These are phyloP conservation scores for Stagonosporopsis cucurbitacearum DNA, from an alignment of 2,329 filamentous ascomycete genomes.

Conservation along the genomic window DNA sequence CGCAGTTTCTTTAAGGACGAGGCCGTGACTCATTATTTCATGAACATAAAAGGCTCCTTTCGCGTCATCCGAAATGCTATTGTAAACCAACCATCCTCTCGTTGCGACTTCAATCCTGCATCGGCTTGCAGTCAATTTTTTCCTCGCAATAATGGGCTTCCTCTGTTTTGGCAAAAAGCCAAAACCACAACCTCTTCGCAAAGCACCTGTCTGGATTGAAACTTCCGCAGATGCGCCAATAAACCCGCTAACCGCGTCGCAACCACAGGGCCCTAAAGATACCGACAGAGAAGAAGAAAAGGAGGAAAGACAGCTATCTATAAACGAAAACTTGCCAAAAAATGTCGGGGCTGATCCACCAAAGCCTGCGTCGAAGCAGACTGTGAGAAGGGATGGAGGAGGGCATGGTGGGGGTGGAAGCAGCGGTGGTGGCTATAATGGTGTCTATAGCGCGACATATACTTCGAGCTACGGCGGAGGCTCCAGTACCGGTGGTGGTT, in stretches of 20 bases:
- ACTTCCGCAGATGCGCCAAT: neutral
- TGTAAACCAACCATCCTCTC: neutral
- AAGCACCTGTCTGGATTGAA: neutral
- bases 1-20: neutral
- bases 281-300: neutral
- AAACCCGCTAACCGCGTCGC: neutral
- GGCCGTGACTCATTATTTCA: neutral
- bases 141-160: neutral
- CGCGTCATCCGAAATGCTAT: neutral
- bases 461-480: neutral
- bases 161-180: conserved; percentile 11
- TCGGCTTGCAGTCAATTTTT: neutral
- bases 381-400: neutral
- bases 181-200: neutral
- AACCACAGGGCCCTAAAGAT: neutral
- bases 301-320: neutral
- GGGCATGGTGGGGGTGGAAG: neutral
- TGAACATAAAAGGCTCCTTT: neutral
- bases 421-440: neutral
- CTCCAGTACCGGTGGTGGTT: neutral
- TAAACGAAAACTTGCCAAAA: neutral
- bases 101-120: neutral
- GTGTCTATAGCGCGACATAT: neutral
- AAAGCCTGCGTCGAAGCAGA: neutral
- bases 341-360: conserved; percentile 2